phyloP scores from a whole-genome alignment of 345 rosid genomes.

The Populus tremula region DNA sequence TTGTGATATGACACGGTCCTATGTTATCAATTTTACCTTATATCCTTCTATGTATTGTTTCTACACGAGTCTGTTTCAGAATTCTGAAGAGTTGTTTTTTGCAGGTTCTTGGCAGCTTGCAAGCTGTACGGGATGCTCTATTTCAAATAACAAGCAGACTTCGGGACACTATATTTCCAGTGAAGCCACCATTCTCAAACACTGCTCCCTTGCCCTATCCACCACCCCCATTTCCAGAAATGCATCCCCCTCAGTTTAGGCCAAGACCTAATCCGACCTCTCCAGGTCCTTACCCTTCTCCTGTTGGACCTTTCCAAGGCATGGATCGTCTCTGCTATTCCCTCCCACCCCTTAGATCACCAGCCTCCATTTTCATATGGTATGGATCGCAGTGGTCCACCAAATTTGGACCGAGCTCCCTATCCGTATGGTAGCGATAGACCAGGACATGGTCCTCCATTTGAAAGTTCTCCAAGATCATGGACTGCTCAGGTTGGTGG shows the following conservation, averaged over 20 bases:
- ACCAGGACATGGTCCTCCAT: slow-evolving; percentile 62
- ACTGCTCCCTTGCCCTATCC: slow-evolving; percentile 51
- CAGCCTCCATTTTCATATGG: slow-evolving; percentile 37
- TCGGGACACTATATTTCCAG: slow-evolving; percentile 61
- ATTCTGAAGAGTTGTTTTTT: slow-evolving; percentile 18
- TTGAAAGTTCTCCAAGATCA: slow-evolving; percentile 70
- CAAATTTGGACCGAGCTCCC: slow-evolving; percentile 37
- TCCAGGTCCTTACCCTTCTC: slow-evolving; percentile 53
- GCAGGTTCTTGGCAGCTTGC: slow-evolving; percentile 67
- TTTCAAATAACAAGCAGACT: slow-evolving; percentile 70
- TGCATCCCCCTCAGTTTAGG: slow-evolving; percentile 66
- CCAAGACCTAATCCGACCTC: slow-evolving; percentile 62
- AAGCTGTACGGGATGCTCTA: slow-evolving; percentile 73
- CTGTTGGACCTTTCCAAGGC: slow-evolving; percentile 51
- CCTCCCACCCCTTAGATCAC: slow-evolving; percentile 43
- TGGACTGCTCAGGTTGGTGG: slow-evolving; percentile 64
- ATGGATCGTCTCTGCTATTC: slow-evolving; percentile 38
- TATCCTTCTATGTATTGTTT: background rate
- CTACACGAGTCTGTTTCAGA: background rate
- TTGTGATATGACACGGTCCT: background rate
- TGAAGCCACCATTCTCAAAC: slow-evolving; percentile 42
- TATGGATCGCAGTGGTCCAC: slow-evolving; percentile 33
- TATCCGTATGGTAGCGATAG: slow-evolving; percentile 48
- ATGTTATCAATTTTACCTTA: background rate
- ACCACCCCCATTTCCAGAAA: slow-evolving; percentile 59